These are phyloP conservation scores for Cercis canadensis DNA, from an alignment of 306 rosid species.

Conservation along the genomic window DNA sequence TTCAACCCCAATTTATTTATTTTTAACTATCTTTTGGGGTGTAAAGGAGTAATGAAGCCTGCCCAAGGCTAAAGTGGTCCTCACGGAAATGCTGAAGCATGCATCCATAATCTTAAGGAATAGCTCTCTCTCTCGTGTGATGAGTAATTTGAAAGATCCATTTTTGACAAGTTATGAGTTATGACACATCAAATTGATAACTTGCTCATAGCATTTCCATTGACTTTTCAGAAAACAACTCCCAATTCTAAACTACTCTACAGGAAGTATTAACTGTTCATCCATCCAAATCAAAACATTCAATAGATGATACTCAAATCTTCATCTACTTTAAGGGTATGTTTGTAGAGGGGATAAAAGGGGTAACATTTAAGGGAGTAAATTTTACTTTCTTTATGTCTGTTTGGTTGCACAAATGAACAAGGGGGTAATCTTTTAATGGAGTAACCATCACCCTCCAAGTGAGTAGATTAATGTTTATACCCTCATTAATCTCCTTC, in stretches of 20 bases:
- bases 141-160: neutral
- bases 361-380: too few relatives aligned
- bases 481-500: too few relatives aligned
- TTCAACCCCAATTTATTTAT: neutral
- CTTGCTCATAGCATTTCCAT: neutral
- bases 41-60: neutral
- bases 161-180: neutral
- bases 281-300: too few relatives aligned
- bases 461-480: too few relatives aligned
- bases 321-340: conserved; percentile 1
- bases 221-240: neutral
- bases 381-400: too few relatives aligned
- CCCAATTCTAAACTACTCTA: conserved; percentile 5
- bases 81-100: neutral
- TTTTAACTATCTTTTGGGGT: neutral
- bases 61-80: neutral
- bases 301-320: conserved; percentile 4
- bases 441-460: too few relatives aligned
- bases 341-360: too few relatives aligned
- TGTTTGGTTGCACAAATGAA: too few relatives aligned
- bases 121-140: too few relatives aligned
- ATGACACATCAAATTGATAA: neutral
- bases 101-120: neutral
- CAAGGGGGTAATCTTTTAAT: too few relatives aligned
- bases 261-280: too few relatives aligned